Evolutionary conservation across 495 filamentous ascomycete genomes (phyloP).

Genomic region (Penicillium mononematosum): DNA sequence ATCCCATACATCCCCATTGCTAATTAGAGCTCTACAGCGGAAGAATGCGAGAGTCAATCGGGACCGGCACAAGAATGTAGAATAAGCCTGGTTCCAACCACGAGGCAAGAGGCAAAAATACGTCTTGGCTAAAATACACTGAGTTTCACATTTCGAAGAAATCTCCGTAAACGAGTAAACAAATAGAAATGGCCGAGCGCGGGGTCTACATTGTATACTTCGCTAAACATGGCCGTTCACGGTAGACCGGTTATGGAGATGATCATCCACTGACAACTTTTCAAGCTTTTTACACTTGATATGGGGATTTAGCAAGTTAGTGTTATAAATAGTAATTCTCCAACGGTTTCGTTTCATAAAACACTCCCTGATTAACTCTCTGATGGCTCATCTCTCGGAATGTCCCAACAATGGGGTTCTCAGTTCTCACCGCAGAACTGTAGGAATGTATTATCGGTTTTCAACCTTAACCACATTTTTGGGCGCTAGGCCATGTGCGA

Average conservation of each 20-base stretch:
- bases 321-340: not conserved
- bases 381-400: not conserved
- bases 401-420: not conserved
- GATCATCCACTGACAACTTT: slow-evolving; percentile 2
- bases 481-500: not conserved
- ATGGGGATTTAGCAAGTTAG: not conserved
- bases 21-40: slow-evolving; percentile 15
- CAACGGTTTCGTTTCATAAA: not conserved
- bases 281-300: not conserved
- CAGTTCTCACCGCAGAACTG: slow-evolving; percentile 11
- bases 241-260: slow-evolving; percentile 10
- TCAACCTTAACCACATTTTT: not conserved
- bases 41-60: slow-evolving; percentile 29
- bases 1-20: not conserved
- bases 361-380: not conserved
- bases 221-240: slow-evolving; percentile 7
- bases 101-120: slow-evolving; percentile 18
- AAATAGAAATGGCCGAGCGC: slow-evolving; percentile 3
- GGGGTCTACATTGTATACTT: not conserved
- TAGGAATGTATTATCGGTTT: not conserved
- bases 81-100: slow-evolving; percentile 16
- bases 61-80: slow-evolving; percentile 26
- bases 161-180: slow-evolving; percentile 6
- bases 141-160: slow-evolving; percentile 1
- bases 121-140: not conserved